Conservation (phyloP, 768 basidiomycete genomes). For the Leccinum longicurvipes region DNA sequence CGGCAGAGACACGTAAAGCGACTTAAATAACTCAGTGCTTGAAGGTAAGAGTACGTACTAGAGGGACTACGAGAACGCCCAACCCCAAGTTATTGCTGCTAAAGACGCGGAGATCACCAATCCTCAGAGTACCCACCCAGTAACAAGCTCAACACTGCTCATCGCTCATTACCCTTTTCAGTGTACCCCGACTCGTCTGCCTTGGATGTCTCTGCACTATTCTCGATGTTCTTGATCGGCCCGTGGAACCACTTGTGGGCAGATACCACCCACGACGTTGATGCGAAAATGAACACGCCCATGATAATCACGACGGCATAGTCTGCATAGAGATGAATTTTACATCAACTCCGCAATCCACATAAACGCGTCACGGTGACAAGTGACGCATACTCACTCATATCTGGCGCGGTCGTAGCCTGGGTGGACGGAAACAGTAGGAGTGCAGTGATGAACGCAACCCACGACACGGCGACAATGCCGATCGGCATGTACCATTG, state of each 20-base stretch:
- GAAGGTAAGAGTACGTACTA: no score
- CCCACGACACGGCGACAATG: conserved; percentile 61
- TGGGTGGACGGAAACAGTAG: conserved; percentile 54
- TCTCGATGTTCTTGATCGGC: conserved; percentile 51
- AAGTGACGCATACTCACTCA: conserved; percentile 46
- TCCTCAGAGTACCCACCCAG: no score
- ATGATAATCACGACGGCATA: conserved; percentile 66
- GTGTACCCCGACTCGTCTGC: conserved; percentile 7
- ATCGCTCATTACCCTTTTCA: not conserved
- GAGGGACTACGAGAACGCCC: no score
- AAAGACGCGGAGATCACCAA: no score
- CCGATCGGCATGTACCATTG: conserved; percentile 60
- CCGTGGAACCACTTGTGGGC: conserved; percentile 72
- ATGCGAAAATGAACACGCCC: conserved; percentile 62
- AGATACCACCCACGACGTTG: conserved; percentile 60
- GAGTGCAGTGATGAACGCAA: conserved; percentile 57
- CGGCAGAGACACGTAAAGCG: no score
- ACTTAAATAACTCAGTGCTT: no score
- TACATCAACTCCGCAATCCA: conserved; percentile 3
- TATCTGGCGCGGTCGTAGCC: conserved; percentile 38
- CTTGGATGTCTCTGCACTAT: not conserved
- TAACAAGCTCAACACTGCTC: not conserved
- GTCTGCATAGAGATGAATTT: conserved; percentile 39
- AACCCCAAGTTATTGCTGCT: no score
- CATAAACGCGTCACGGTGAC: not conserved